These are phyloP conservation scores for Platanus orientalis DNA, from an alignment of 164 flowering plant genomes.

Conservation along the genomic window DNA sequence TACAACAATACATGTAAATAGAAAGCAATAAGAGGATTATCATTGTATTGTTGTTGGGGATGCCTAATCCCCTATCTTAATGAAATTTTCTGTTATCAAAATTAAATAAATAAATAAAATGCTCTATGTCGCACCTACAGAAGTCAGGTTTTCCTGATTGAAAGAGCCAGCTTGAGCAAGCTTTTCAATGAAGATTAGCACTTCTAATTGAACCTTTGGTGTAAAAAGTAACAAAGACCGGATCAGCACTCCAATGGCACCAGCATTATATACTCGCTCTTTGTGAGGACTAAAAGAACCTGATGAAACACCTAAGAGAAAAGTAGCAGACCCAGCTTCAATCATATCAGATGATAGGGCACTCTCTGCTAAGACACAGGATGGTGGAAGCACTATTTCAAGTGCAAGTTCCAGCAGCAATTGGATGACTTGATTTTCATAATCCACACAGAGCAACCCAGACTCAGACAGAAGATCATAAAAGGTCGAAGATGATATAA, in stretches of 20 bases:
- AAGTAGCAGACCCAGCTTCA: constrained; percentile 44
- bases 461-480: constrained; percentile 90
- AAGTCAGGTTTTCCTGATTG: constrained; percentile 92
- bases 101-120: background rate
- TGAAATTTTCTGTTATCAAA: too few relatives aligned
- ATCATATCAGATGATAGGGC: constrained; percentile 26
- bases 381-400: constrained; percentile 87
- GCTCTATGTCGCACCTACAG: constrained; percentile 61
- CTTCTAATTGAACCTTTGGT: constrained; percentile 89
- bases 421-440: constrained; percentile 86
- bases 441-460: constrained; percentile 84
- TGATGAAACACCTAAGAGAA: constrained; percentile 49
- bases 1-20: constrained; percentile 16
- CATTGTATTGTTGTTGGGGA: constrained; percentile 6
- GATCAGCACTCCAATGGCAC: constrained; percentile 76
- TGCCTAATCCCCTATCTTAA: too few relatives aligned
- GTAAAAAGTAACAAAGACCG: constrained; percentile 76
- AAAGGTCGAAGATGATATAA: constrained; percentile 78
- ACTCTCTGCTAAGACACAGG: constrained; percentile 37
- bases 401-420: constrained; percentile 89
- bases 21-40: constrained; percentile 8
- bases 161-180: constrained; percentile 82
- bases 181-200: constrained; percentile 69
- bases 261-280: constrained; percentile 86
- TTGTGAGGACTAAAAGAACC: constrained; percentile 56